Evolutionary conservation across 306 rosid genomes (phyloP).

Genomic region (Citrullus mucosospermus): DNA sequence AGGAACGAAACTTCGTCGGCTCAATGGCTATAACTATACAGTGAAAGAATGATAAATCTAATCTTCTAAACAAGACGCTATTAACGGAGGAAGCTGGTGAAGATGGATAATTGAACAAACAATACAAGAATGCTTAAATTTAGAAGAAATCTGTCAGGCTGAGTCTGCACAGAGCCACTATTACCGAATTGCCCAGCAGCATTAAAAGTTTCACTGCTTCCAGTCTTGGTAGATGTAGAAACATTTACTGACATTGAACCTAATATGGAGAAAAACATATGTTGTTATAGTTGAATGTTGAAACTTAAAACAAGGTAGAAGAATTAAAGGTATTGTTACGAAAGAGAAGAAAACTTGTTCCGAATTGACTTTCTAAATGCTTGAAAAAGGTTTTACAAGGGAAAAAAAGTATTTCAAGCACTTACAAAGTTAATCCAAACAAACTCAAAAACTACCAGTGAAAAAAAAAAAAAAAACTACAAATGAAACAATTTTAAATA

Average conservation of each 20-base stretch:
- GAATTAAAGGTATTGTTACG: background rate
- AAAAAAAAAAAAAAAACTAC: background rate
- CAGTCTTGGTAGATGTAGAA: constrained; percentile 45
- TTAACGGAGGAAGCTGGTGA: constrained; percentile 24
- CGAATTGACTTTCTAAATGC: background rate
- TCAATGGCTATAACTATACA: background rate
- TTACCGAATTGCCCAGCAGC: constrained; percentile 62
- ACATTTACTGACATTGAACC: constrained; percentile 83
- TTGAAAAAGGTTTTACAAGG: no score
- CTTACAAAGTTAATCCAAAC: background rate
- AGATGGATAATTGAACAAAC: constrained; percentile 23
- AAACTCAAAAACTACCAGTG: background rate
- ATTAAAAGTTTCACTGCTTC: constrained; percentile 65
- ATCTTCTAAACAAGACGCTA: constrained; percentile 20
- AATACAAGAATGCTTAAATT: constrained; percentile 29
- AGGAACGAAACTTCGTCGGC: background rate
- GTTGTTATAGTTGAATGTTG: background rate
- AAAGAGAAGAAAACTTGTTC: no score
- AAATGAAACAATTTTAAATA: background rate
- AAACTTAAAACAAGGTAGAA: background rate
- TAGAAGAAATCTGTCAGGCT: constrained; percentile 17
- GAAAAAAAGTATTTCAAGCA: no score
- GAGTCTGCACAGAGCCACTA: constrained; percentile 22
- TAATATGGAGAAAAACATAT: constrained; percentile 8
- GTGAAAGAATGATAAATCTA: background rate